Evolutionary conservation across 441 rosid genomes (phyloP).

Genomic region (Populus hybrid): DNA sequence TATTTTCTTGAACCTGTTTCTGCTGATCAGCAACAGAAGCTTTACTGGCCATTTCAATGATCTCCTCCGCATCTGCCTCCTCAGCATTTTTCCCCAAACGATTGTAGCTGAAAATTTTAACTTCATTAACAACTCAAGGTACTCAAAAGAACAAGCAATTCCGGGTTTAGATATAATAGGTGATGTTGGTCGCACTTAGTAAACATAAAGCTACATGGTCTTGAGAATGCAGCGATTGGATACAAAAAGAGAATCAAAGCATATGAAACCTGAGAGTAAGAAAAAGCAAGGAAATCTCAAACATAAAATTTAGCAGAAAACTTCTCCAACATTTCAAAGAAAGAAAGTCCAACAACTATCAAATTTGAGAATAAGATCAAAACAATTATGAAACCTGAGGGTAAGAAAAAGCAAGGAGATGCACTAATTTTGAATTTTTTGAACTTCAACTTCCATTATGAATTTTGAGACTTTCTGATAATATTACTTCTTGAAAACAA

Average conservation of each 20-base stretch:
- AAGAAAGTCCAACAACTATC: neutral
- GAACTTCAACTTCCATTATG: neutral
- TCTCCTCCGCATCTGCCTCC: conserved; percentile 78
- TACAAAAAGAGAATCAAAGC: neutral
- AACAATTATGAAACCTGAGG: neutral
- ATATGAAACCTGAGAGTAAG: no score
- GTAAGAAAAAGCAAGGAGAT: neutral
- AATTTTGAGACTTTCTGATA: neutral
- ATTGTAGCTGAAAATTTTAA: conserved; percentile 49
- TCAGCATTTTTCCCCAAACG: conserved; percentile 69
- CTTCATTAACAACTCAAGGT: conserved; percentile 7
- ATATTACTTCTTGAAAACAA: neutral
- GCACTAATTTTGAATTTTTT: neutral
- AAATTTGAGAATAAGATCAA: neutral
- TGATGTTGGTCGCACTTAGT: neutral
- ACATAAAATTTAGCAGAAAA: neutral
- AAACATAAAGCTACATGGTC: neutral
- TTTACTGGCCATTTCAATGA: conserved; percentile 73
- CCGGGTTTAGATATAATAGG: neutral
- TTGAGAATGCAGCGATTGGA: neutral
- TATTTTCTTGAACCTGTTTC: conserved; percentile 75
- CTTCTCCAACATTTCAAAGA: neutral
- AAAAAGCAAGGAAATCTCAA: neutral
- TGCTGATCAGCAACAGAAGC: conserved; percentile 71
- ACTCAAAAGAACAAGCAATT: neutral